Evolutionary conservation across 345 rosid species (phyloP).

Genomic region (Physaria fendleri): DNA sequence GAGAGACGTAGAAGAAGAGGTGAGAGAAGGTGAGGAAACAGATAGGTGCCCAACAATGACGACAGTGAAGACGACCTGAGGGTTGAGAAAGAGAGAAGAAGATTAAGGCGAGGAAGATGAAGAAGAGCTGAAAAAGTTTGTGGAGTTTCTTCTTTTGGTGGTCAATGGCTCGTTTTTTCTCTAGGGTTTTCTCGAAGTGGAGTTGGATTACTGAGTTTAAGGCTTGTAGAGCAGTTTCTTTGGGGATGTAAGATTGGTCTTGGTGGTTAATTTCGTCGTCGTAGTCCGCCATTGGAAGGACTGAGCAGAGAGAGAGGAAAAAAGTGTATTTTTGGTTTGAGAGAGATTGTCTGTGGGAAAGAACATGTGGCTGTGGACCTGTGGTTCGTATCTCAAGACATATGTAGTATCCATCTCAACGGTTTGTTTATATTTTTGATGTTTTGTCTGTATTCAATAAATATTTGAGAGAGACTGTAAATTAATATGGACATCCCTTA

Average conservation of each 20-base stretch:
- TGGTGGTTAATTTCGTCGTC: conserved; percentile 41
- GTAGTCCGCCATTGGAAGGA: conserved; percentile 64
- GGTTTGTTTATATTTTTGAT: conserved; percentile 14
- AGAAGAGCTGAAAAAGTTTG: conserved; percentile 84
- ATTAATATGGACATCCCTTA: not conserved
- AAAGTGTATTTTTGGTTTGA: not conserved
- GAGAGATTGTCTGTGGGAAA: not conserved
- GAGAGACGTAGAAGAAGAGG: conserved; percentile 85
- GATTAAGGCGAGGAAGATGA: conserved; percentile 69
- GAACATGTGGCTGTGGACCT: conserved; percentile 28
- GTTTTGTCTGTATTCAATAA: conserved; percentile 2
- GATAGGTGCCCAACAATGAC: conserved; percentile 89
- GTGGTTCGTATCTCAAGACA: conserved; percentile 30
- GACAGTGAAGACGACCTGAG: conserved; percentile 67
- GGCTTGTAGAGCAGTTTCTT: conserved; percentile 86
- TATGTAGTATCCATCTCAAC: conserved; percentile 15
- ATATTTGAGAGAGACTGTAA: not conserved
- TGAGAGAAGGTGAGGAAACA: conserved; percentile 72
- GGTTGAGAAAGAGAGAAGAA: conserved; percentile 53
- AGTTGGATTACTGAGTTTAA: conserved; percentile 91
- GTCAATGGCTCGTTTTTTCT: conserved; percentile 90
- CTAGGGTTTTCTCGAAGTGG: conserved; percentile 95
- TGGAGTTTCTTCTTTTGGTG: conserved; percentile 92
- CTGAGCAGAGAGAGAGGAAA: not conserved
- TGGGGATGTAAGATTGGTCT: conserved; percentile 50